A percentile compares a stretch with the other conserved stretches of the same genome.
These are phyloP conservation scores for Daldinia grandis DNA, from an alignment of 495 filamentous ascomycete genomes.

Conservation along the genomic window DNA sequence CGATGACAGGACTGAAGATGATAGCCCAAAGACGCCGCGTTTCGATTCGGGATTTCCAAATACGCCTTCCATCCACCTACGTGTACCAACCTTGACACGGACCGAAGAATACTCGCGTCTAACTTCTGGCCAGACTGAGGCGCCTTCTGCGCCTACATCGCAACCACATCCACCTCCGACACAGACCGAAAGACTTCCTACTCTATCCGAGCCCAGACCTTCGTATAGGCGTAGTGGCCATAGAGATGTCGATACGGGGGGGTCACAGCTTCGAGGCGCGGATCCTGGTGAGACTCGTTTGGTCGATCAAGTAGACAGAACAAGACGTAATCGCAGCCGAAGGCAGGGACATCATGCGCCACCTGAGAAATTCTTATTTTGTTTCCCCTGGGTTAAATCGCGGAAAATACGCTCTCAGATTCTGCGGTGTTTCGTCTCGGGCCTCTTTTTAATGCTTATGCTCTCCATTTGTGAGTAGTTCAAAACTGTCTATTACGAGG, in stretches of 20 bases:
- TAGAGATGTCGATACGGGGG: slow-evolving; percentile 3
- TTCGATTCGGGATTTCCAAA: slow-evolving; percentile 47
- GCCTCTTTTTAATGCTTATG: slow-evolving; percentile 60
- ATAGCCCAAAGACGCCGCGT: slow-evolving; percentile 55
- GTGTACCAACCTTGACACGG: slow-evolving; percentile 51
- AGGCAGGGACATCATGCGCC: slow-evolving; percentile 29
- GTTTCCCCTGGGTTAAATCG: slow-evolving; percentile 63
- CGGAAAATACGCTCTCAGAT: slow-evolving; percentile 63
- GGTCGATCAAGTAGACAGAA: slow-evolving; percentile 42
- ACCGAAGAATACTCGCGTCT: slow-evolving; percentile 46
- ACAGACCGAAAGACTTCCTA: slow-evolving; percentile 9
- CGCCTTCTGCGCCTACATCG: slow-evolving; percentile 4
- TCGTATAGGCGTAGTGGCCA: slow-evolving; percentile 7
- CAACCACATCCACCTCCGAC: slow-evolving; percentile 6
- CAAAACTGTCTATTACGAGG: neutral
- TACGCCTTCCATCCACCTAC: slow-evolving; percentile 51
- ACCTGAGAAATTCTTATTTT: slow-evolving; percentile 57
- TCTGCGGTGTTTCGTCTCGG: slow-evolving; percentile 65
- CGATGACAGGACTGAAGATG: slow-evolving; percentile 36
- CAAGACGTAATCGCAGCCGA: slow-evolving; percentile 39
- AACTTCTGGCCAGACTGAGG: slow-evolving; percentile 35
- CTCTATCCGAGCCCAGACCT: slow-evolving; percentile 31
- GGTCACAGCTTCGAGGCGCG: slow-evolving; percentile 46
- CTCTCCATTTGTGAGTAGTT: slow-evolving; percentile 66
- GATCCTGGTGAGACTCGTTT: slow-evolving; percentile 50